Evolutionary conservation across 495 filamentous ascomycete species (phyloP).

Genomic region (Trichoderma gamsii): DNA sequence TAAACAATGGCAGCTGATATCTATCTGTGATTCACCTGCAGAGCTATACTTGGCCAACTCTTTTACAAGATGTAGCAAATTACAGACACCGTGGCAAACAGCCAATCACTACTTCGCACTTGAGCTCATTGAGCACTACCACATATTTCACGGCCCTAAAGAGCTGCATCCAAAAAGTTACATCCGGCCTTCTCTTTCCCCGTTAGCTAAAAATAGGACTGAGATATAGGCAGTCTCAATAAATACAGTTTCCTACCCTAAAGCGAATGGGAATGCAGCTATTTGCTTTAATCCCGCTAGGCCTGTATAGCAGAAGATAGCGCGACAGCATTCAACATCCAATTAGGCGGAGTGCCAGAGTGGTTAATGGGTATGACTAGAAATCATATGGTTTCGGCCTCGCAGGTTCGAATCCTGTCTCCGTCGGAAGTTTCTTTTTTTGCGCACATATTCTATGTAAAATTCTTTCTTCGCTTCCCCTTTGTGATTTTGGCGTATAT

Average conservation of each 20-base stretch:
- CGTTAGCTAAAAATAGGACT: neutral
- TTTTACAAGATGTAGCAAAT: no score
- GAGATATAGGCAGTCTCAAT: neutral
- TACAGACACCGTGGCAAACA: no score
- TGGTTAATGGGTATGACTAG: conserved; percentile 15
- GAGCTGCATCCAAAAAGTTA: neutral
- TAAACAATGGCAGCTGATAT: no score
- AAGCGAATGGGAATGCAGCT: neutral
- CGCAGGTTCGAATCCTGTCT: conserved; percentile 13
- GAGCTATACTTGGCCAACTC: no score
- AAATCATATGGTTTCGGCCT: conserved; percentile 14
- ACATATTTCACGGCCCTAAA: no score
- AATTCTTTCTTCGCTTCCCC: conserved; percentile 19
- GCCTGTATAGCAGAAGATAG: neutral
- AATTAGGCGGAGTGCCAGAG: conserved; percentile 11
- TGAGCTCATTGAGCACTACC: no score
- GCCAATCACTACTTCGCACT: no score
- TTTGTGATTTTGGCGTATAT: neutral
- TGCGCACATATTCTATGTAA: neutral
- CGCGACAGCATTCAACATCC: neutral
- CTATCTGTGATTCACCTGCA: no score
- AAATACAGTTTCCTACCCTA: neutral
- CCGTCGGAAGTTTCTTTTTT: neutral
- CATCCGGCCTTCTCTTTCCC: neutral
- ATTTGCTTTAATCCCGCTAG: neutral